Conservation (phyloP, 2,329 filamentous ascomycete species). For the Stemphylium beticola region DNA sequence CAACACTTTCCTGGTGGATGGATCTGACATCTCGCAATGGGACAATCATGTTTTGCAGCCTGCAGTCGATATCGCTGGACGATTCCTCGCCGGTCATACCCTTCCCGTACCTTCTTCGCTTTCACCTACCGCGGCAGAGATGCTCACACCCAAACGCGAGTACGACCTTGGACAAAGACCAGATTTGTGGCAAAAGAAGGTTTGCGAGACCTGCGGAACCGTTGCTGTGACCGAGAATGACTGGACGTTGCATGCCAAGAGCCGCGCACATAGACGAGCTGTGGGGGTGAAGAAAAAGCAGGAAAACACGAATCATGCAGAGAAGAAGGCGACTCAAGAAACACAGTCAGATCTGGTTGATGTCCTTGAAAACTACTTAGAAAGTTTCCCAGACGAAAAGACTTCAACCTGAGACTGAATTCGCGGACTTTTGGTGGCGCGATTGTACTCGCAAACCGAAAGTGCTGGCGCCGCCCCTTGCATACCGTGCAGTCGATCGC, state of each 20-base stretch:
- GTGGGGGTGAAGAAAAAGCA: conserved; percentile 37
- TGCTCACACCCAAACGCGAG: conserved; percentile 63
- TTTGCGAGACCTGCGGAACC: conserved; percentile 74
- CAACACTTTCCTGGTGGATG: conserved; percentile 80
- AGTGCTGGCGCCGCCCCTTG: not conserved
- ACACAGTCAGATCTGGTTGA: conserved; percentile 26
- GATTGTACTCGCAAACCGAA: not conserved
- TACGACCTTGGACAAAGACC: conserved; percentile 53
- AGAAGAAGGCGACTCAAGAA: not conserved
- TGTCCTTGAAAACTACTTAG: conserved; percentile 29
- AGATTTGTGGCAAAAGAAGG: conserved; percentile 58
- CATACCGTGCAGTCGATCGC: not conserved
- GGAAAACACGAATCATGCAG: conserved; percentile 16
- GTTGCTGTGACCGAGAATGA: conserved; percentile 62
- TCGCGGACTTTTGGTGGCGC: not conserved
- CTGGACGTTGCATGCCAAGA: conserved; percentile 64
- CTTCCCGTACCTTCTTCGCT: conserved; percentile 64
- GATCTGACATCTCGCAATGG: conserved; percentile 71
- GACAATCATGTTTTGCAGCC: conserved; percentile 67
- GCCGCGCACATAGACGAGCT: conserved; percentile 59
- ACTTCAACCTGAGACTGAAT: not conserved
- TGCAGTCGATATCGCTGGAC: conserved; percentile 65
- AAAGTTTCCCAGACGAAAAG: conserved; percentile 13
- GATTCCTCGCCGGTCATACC: conserved; percentile 64
- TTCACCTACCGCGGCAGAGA: conserved; percentile 61